phyloP scores from a whole-genome alignment of 345 rosid genomes.

The Pistacia atlantica region DNA sequence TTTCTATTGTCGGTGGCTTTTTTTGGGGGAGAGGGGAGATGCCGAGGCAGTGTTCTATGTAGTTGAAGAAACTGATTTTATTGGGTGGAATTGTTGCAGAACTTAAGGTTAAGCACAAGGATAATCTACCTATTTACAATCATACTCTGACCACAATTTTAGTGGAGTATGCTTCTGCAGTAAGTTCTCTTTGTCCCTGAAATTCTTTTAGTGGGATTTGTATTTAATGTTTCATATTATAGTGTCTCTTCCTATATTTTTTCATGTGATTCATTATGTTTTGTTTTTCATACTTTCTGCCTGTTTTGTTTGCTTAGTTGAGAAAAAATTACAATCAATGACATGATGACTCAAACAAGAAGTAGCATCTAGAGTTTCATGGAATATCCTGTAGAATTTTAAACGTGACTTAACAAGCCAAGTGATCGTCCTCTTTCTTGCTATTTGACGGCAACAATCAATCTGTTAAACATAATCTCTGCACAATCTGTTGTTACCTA shows the following conservation, averaged over 20 bases:
- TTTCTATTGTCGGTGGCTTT: too few relatives aligned
- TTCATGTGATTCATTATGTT: neutral
- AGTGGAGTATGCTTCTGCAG: conserved; percentile 97
- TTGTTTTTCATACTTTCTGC: neutral
- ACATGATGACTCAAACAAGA: neutral
- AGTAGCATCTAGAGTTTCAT: neutral
- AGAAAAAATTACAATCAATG: too few relatives aligned
- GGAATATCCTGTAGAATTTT: neutral
- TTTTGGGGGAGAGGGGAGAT: neutral
- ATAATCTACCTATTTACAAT: conserved; percentile 54
- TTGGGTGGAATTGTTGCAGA: conserved; percentile 36
- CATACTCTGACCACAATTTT: conserved; percentile 76
- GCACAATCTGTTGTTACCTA: neutral
- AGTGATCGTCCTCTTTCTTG: neutral
- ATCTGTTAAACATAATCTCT: neutral
- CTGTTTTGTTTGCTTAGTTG: neutral
- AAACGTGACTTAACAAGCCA: neutral
- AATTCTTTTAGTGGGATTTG: neutral
- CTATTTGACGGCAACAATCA: neutral
- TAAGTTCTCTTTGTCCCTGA: conserved; percentile 34
- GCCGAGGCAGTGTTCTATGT: too few relatives aligned
- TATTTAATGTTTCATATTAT: neutral
- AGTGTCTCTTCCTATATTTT: neutral
- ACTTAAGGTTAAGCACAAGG: conserved; percentile 43
- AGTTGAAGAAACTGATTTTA: neutral